Conservation (phyloP, 73 alveolate genomes). For the Urostyla sp. region DNA sequence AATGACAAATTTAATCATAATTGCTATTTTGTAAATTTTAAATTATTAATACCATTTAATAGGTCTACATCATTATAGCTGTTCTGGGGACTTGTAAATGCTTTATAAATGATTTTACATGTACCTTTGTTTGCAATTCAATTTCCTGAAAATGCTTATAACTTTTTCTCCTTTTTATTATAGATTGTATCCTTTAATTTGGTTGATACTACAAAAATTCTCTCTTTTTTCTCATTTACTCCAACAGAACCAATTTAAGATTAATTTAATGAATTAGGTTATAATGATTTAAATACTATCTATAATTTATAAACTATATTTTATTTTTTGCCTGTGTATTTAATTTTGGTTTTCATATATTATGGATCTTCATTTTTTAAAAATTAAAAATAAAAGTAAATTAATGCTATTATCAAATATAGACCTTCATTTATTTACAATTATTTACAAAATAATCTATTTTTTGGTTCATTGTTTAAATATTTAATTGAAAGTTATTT, state of each 20-base stretch:
- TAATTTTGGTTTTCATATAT: no score
- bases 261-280: background rate
- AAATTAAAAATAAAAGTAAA: no score
- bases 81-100: background rate
- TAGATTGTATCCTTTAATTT: background rate
- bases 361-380: no score
- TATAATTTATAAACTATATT: background rate
- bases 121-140: background rate
- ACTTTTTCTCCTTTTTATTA: background rate
- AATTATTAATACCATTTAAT: no score
- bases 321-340: background rate
- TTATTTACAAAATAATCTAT: background rate
- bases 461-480: no score
- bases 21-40: no score
- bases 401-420: no score
- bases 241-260: background rate
- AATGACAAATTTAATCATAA: no score
- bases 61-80: background rate
- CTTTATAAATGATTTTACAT: background rate
- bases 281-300: background rate
- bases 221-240: background rate
- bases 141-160: background rate
- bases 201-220: background rate
- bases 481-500: background rate
- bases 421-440: background rate